Evolutionary conservation across 2,329 filamentous ascomycete genomes (phyloP), one percentile per base, ranked within the genome.

Genomic region (Akanthomyces lecanii): DNA sequence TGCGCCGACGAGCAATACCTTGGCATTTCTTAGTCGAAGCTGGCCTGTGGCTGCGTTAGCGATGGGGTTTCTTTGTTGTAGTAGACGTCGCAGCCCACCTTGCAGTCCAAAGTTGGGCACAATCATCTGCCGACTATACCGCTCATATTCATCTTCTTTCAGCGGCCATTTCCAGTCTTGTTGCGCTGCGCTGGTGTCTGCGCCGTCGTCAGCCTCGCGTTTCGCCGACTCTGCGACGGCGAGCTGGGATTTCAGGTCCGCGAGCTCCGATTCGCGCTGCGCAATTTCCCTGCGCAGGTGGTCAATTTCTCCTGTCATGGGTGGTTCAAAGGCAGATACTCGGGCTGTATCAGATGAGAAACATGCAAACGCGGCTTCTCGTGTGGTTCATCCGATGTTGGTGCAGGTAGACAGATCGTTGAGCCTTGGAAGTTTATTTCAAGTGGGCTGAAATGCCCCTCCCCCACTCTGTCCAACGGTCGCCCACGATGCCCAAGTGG

Each of bases 91-190:
- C 3, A 12, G 28, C 74, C 65, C 55, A 90, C 90, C 91, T 74
- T 87, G 80, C 1, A 96, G 79, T 0, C 93, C 92, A 65, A 97
- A 81, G 63, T 89, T 85, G 0, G 92, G 89, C 65, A 97, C 85
- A 67, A 98, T 93, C 79, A 98, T 88, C 76, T 97, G 94, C 45
- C 94, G 83, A 8, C 91, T 92, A 77, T 98, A 98, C 65, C 93
- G 84, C 67, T 86, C 85, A 73, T 97, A 97, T 69, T 97, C 92
- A 5, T 89, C 84, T 18, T 81, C 77, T 4, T 77, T 75, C 2
- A 97, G 79, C 0, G 90, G 91, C 89, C 91, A 94, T 66, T 78
- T 84, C 76, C 77, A 79, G 0, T 30, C 54, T 18, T 63, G 30
- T 18, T 55, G 42, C 1, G 62, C 56, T 16, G 63, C 53, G 12